Evolutionary conservation across 108 stramenopile genomes (phyloP).

Genomic region (Conticribra guillardii): DNA sequence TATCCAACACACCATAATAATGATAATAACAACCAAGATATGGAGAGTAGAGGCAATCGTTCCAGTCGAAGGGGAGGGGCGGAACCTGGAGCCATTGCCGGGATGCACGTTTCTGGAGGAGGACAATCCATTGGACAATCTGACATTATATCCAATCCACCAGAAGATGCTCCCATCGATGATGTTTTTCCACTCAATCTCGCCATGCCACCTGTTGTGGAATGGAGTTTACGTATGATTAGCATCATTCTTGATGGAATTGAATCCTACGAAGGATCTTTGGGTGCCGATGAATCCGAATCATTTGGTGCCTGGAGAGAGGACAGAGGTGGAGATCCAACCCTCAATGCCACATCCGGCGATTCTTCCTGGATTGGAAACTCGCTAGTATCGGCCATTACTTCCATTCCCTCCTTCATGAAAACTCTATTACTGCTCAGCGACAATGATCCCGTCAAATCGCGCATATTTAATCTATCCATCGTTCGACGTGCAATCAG

Average conservation of each 20-base stretch:
- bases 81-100: not conserved
- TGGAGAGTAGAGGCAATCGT: slow-evolving; percentile 1
- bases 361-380: slow-evolving; percentile 48
- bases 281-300: slow-evolving; percentile 35
- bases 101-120: not conserved
- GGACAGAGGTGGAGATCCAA: not conserved
- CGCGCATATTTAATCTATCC: slow-evolving; percentile 37
- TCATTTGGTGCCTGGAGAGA: slow-evolving; percentile 41
- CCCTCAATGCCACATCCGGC: slow-evolving; percentile 21
- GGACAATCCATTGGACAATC: slow-evolving; percentile 11
- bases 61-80: slow-evolving; percentile 1
- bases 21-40: not conserved
- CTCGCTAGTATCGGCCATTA: slow-evolving; percentile 41
- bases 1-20: not conserved
- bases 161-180: slow-evolving; percentile 38
- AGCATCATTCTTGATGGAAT: slow-evolving; percentile 42
- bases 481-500: slow-evolving; percentile 46
- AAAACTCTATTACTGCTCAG: slow-evolving; percentile 50
- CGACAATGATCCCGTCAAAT: slow-evolving; percentile 49
- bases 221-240: slow-evolving; percentile 54
- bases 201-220: slow-evolving; percentile 52
- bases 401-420: slow-evolving; percentile 50
- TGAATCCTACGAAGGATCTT: slow-evolving; percentile 37
- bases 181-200: slow-evolving; percentile 52
- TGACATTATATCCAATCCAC: slow-evolving; percentile 37